phyloP scores from a whole-genome alignment of 2,329 filamentous ascomycete genomes.

The Huntiella moniliformis region DNA sequence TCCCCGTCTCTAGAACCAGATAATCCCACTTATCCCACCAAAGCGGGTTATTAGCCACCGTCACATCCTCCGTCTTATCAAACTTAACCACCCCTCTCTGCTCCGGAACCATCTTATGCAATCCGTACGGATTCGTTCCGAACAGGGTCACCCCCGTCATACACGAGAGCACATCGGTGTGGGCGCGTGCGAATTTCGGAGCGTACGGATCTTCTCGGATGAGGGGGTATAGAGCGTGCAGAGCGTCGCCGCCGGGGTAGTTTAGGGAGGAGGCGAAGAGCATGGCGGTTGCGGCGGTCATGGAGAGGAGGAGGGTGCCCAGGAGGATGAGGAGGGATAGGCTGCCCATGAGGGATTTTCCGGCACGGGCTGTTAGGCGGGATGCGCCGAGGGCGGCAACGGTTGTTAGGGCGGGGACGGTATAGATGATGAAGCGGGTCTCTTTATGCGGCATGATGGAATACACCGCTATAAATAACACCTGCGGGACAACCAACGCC shows the following conservation, averaged over 20 bases:
- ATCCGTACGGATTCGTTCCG: slow-evolving; percentile 27
- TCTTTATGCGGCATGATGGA: slow-evolving; percentile 90
- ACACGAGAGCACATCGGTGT: slow-evolving; percentile 48
- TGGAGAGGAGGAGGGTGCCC: slow-evolving; percentile 39
- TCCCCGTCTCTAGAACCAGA: slow-evolving; percentile 35
- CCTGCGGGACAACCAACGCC: slow-evolving; percentile 41
- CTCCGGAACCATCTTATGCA: slow-evolving; percentile 16
- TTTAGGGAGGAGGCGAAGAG: slow-evolving; percentile 72
- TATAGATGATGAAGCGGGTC: slow-evolving; percentile 84
- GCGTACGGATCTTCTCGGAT: slow-evolving; percentile 16
- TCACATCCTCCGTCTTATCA: slow-evolving; percentile 43
- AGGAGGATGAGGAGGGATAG: slow-evolving; percentile 36
- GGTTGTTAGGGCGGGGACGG: slow-evolving; percentile 61
- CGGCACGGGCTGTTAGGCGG: slow-evolving; percentile 46
- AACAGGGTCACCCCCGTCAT: slow-evolving; percentile 56
- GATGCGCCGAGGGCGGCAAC: slow-evolving; percentile 56
- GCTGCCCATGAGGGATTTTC: slow-evolving; percentile 38
- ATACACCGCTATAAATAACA: slow-evolving; percentile 62
- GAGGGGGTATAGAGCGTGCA: slow-evolving; percentile 32
- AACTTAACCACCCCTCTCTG: slow-evolving; percentile 21
- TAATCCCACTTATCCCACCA: slow-evolving; percentile 52
- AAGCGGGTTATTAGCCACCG: slow-evolving; percentile 23
- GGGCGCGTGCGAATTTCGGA: slow-evolving; percentile 21
- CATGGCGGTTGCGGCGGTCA: slow-evolving; percentile 43
- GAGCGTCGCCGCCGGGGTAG: slow-evolving; percentile 77